Base-by-base conservation (phyloP, 306 rosid species). In the Fagus crenata region DNA sequence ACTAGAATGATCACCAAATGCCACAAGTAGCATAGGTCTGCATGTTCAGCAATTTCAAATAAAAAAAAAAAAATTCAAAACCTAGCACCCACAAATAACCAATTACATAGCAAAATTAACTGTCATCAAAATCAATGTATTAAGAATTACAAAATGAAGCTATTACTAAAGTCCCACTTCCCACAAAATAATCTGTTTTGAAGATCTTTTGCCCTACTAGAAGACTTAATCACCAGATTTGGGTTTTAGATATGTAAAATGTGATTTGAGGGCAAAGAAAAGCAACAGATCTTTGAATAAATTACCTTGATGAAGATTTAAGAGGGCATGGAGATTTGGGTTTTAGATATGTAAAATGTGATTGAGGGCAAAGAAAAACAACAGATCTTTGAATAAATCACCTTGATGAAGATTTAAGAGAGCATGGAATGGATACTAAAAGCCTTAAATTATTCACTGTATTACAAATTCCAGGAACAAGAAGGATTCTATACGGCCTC, bases 191-290 rank as follows among this genome's bases (percentile, higher is more conserved):
- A 49, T 78, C 72, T 75, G 71, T 53, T 54, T 8, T 55, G 73
- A 80, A 31, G 53, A 74, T 69, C 60, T 32, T 61, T 9, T 59
- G 33, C 39, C 65, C 39, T 40, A 14, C 40, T 60, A 31, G 67
- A 60, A 60, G 67, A 11, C 80, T 63, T 55, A 65, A 69, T 59
- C 71, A 67, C 67, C 41, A 69, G 78, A 73, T 51, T 63, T 31
- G 53, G 65, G 58, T 32, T 58, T 40, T 60, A 70, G 49, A 33
- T 64, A 42, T 35, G 71, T 35, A 35, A 63, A 63, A 63, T 63
- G 18, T 63, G 54, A 49, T 4, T 64, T 65, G n/a, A 72, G 64
- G 67, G 79, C 1, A 60, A 41, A 36, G 32, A 7, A 65, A 65
- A 35, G 37, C 17, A 28, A 65, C 7, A 65, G 49, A 11, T 61